A percentile compares a stretch with the other conserved stretches of the same genome.
These are phyloP conservation scores for Mantamonas sphyraenae DNA, from an alignment of 78 protist species.

Conservation along the genomic window DNA sequence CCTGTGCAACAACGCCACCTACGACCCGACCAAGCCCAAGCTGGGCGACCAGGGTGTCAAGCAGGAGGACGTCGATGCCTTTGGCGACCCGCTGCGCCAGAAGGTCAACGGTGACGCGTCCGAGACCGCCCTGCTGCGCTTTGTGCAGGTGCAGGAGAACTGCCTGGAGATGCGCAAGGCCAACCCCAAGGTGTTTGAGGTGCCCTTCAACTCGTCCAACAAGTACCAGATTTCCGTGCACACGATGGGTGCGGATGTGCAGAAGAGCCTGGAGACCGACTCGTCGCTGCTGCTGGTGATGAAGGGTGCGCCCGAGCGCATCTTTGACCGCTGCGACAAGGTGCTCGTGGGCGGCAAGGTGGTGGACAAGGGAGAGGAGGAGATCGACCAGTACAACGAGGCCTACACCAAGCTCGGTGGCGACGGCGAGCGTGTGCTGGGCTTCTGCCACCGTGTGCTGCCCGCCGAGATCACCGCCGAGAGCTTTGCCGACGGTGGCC, in stretches of 20 bases:
- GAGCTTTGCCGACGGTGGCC: not conserved
- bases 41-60: no score
- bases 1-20: slow-evolving; percentile 56
- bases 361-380: not conserved
- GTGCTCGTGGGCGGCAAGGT: slow-evolving; percentile 27
- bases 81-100: not conserved
- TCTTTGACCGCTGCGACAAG: slow-evolving; percentile 45
- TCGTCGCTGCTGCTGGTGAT: slow-evolving; percentile 19
- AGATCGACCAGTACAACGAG: not conserved
- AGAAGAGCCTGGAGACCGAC: slow-evolving; percentile 5
- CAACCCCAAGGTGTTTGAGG: slow-evolving; percentile 51
- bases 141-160: not conserved
- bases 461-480: not conserved
- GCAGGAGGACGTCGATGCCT: not conserved
- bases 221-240: slow-evolving; percentile 72
- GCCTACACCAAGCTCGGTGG: not conserved
- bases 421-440: slow-evolving; percentile 51
- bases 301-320: slow-evolving; percentile 85
- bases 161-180: slow-evolving; percentile 16
- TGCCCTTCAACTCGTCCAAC: slow-evolving; percentile 93
- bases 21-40: slow-evolving; percentile 18
- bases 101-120: slow-evolving; percentile 58
- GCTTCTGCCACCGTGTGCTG: slow-evolving; percentile 9
- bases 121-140: slow-evolving; percentile 60
- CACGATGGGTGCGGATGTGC: slow-evolving; percentile 4